Conservation (phyloP, 768 basidiomycete species). For the Lactarius akahatsu region DNA sequence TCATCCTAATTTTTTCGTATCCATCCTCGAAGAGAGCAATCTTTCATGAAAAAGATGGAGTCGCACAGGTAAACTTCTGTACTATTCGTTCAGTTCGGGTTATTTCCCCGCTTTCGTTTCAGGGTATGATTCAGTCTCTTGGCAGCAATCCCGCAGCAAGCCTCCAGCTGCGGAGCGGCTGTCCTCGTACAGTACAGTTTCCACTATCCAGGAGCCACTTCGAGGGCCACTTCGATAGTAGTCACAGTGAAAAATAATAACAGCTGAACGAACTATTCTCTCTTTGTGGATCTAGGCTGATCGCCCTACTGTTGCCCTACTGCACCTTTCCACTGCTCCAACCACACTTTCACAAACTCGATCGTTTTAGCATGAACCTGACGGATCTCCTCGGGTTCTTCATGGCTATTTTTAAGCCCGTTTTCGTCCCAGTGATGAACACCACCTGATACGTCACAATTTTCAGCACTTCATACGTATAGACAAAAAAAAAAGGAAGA, state of each 20-base stretch:
- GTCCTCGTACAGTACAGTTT: background rate
- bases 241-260: background rate
- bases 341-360: slow-evolving; percentile 75
- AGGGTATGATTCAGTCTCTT: background rate
- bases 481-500: background rate
- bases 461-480: background rate
- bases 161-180: background rate
- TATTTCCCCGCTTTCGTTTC: background rate
- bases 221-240: background rate
- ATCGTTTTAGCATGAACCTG: slow-evolving; percentile 82
- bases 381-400: slow-evolving; percentile 76
- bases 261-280: background rate
- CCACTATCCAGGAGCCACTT: background rate
- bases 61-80: background rate
- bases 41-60: background rate
- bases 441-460: slow-evolving; percentile 43
- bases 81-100: slow-evolving; percentile 21
- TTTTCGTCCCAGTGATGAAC: slow-evolving; percentile 81
- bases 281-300: background rate
- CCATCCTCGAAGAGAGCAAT: slow-evolving; percentile 77
- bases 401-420: slow-evolving; percentile 55
- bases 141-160: background rate
- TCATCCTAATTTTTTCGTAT: slow-evolving; percentile 98
- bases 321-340: slow-evolving; percentile 41
- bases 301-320: background rate